Evolutionary conservation across 176 grass and related monocot species (phyloP).

Genomic region (Aegilops bicornis): DNA sequence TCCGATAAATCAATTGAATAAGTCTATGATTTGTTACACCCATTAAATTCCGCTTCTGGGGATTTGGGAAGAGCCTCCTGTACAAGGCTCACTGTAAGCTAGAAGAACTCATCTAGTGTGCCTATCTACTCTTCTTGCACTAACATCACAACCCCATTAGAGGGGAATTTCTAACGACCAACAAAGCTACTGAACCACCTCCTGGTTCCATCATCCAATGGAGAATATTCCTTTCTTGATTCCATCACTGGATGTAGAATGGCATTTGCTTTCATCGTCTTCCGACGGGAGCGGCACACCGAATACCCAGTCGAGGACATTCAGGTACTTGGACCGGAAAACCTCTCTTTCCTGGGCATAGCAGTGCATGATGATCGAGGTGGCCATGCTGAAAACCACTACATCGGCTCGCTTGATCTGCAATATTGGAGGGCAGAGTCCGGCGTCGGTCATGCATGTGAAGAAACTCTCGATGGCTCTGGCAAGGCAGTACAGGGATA

Average conservation of each 20-base stretch:
- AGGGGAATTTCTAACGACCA: not conserved
- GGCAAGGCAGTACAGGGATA: conserved; percentile 90
- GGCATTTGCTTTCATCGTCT: not conserved
- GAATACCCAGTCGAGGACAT: conserved; percentile 98
- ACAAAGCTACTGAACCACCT: not conserved
- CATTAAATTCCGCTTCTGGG: not conserved
- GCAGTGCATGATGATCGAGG: conserved; percentile 94
- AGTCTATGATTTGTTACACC: conserved; percentile 30
- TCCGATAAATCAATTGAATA: conserved; percentile 38
- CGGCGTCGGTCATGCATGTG: conserved; percentile 77
- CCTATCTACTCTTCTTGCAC: conserved; percentile 9
- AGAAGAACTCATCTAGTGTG: not conserved
- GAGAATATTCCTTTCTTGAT: conserved; percentile 1
- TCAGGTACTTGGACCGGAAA: conserved; percentile 90
- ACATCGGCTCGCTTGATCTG: conserved; percentile 84
- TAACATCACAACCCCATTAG: conserved; percentile 16
- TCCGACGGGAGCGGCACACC: conserved; percentile 50
- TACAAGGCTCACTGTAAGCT: conserved; percentile 28
- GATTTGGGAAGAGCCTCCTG: conserved; percentile 21
- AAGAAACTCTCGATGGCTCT: conserved; percentile 94
- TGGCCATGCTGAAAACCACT: conserved; percentile 78
- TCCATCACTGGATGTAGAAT: conserved; percentile 4
- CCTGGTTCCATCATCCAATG: conserved; percentile 33
- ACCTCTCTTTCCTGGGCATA: conserved; percentile 94
- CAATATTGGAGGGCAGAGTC: conserved; percentile 67